A percentile compares a stretch with the other conserved stretches of the same genome.
Conservation (phyloP, 306 rosid genomes). For the Vicia faba region DNA sequence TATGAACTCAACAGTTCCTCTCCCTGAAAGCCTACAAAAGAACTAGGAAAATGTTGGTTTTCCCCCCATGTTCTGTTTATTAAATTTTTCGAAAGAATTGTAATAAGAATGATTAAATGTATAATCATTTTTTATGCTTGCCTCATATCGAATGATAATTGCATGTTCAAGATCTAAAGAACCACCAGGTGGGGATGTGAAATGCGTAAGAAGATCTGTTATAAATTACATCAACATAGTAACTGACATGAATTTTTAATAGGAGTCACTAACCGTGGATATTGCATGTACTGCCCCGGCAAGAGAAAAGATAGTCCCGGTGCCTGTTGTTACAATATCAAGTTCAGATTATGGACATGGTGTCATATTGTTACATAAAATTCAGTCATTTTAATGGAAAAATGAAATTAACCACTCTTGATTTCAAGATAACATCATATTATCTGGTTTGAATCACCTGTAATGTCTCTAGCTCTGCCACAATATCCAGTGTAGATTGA, state of each 20-base stretch:
- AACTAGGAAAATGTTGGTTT: conserved; percentile 37
- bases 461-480: conserved; percentile 82
- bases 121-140: not conserved
- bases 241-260: not conserved
- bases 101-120: not conserved
- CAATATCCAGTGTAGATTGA: conserved; percentile 74
- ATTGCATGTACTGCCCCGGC: conserved; percentile 68
- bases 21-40: conserved; percentile 73
- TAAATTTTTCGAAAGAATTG: conserved; percentile 1
- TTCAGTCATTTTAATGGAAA: conserved; percentile 26
- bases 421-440: conserved; percentile 12
- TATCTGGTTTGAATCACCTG: conserved; percentile 56
- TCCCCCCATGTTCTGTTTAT: conserved; percentile 6
- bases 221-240: conserved; percentile 20
- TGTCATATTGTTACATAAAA: conserved; percentile 9
- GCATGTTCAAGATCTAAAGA: conserved; percentile 14
- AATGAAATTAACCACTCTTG: conserved; percentile 13
- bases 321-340: conserved; percentile 62
- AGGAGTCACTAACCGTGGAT: conserved; percentile 69
- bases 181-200: not conserved
- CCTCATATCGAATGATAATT: not conserved
- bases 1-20: conserved; percentile 85
- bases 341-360: conserved; percentile 37
- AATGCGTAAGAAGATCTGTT: conserved; percentile 3
- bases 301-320: conserved; percentile 90